These are phyloP conservation scores for Cladosporium sp. DNA, from an alignment of 2,329 filamentous ascomycete species.

Conservation along the genomic window DNA sequence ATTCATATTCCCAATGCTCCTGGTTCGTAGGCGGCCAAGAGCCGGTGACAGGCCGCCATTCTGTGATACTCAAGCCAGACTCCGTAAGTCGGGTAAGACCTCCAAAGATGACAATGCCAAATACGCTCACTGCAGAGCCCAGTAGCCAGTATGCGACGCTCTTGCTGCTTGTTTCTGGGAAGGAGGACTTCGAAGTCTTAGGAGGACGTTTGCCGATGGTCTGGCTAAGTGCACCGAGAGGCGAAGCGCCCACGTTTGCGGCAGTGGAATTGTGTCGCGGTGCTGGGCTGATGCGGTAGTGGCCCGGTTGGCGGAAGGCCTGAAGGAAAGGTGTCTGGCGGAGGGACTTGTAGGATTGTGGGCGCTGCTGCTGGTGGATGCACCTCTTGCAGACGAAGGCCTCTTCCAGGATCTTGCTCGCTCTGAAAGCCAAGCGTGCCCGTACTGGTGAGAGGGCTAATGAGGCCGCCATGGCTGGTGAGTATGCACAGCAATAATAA, in stretches of 20 bases:
- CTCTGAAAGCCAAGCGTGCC: conserved; percentile 8
- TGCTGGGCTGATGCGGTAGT: conserved; percentile 19
- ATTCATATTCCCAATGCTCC: conserved; percentile 86
- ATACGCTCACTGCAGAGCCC: conserved; percentile 85
- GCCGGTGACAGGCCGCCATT: conserved; percentile 96
- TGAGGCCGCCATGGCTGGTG: conserved; percentile 7
- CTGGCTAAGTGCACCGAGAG: conserved; percentile 29
- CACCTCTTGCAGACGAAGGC: conserved; percentile 30
- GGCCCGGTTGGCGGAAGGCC: conserved; percentile 28
- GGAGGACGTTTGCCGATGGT: conserved; percentile 20
- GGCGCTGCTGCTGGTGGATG: conserved; percentile 25
- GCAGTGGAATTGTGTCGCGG: conserved; percentile 17
- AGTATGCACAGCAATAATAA: background rate
- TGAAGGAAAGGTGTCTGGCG: conserved; percentile 31
- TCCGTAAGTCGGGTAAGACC: conserved; percentile 91
- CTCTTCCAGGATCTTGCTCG: conserved; percentile 17
- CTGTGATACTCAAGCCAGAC: conserved; percentile 94
- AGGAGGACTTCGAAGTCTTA: conserved; percentile 17
- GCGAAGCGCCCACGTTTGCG: conserved; percentile 19
- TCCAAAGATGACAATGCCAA: conserved; percentile 94
- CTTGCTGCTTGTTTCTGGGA: conserved; percentile 54
- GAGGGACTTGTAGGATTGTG: conserved; percentile 20
- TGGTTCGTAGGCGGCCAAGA: conserved; percentile 75
- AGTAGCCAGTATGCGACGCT: conserved; percentile 87
- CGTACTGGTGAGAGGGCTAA: conserved; percentile 7